These are phyloP conservation scores for Scheffersomyces cryptocercus DNA, from an alignment of 1,139 yeast genomes.

Conservation along the genomic window DNA sequence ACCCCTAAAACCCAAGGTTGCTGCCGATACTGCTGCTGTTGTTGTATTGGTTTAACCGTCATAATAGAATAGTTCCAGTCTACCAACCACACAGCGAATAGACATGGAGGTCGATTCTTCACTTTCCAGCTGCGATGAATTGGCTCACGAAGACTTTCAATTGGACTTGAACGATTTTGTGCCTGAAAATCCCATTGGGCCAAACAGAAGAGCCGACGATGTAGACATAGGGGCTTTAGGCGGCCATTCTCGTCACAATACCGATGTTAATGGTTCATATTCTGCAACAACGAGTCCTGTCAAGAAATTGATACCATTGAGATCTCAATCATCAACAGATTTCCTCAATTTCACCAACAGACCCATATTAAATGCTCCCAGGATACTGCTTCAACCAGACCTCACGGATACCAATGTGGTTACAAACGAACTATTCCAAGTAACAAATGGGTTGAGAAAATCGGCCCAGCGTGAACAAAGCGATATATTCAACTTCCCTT, in stretches of 20 bases:
- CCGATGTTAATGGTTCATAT: neutral
- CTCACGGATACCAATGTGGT: slow-evolving; percentile 14
- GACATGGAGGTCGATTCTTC: neutral
- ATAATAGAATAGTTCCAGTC: too few relatives aligned
- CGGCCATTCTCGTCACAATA: neutral
- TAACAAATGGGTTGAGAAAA: slow-evolving; percentile 28
- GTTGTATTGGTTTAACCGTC: too few relatives aligned
- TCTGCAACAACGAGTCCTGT: slow-evolving; percentile 7
- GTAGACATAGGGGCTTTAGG: slow-evolving; percentile 1
- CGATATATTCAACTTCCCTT: slow-evolving; percentile 3
- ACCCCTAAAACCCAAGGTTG: too few relatives aligned
- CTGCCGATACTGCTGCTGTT: too few relatives aligned
- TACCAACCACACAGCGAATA: too few relatives aligned
- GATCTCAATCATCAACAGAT: slow-evolving; percentile 1
- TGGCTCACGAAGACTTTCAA: slow-evolving; percentile 22
- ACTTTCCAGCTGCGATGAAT: slow-evolving; percentile 2
- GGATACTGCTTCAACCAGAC: slow-evolving; percentile 9
- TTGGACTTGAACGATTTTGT: slow-evolving; percentile 24
- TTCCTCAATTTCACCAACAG: neutral
- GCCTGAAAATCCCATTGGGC: slow-evolving; percentile 6
- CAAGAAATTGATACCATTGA: slow-evolving; percentile 4
- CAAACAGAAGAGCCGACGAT: slow-evolving; percentile 4
- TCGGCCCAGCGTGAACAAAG: neutral
- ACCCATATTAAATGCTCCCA: neutral
- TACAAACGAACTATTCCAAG: slow-evolving; percentile 41